These are phyloP conservation scores for Grosmannia serpens DNA, from an alignment of 2,329 filamentous ascomycete genomes.

Conservation along the genomic window DNA sequence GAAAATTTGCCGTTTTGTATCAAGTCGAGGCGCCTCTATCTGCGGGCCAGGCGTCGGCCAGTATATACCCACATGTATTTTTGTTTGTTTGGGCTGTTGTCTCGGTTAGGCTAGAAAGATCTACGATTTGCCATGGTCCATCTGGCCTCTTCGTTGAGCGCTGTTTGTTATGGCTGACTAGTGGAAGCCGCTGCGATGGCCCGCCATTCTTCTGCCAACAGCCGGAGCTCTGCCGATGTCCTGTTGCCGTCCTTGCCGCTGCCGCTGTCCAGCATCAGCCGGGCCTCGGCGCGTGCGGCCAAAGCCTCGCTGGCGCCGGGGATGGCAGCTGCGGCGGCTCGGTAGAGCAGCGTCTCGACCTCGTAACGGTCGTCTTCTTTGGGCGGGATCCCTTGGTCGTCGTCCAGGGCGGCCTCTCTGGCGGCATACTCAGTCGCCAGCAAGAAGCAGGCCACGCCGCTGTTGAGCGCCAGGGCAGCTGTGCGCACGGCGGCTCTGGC, in stretches of 20 bases:
- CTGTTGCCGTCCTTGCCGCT: constrained; percentile 4
- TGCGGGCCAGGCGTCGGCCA: too few species aligned
- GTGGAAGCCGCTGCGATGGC: background rate
- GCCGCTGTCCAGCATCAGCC: constrained; percentile 3
- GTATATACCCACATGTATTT: too few species aligned
- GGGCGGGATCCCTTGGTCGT: background rate
- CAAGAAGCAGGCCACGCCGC: constrained; percentile 14
- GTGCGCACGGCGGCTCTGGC: constrained; percentile 14
- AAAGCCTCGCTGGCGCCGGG: constrained; percentile 11
- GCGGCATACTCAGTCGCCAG: constrained; percentile 17
- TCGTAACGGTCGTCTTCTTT: constrained; percentile 12
- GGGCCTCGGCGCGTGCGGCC: constrained; percentile 6
- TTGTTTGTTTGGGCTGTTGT: too few species aligned
- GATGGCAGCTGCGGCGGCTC: constrained; percentile 21
- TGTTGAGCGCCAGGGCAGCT: constrained; percentile 21
- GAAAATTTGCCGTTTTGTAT: background rate
- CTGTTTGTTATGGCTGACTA: background rate
- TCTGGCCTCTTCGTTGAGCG: too few species aligned
- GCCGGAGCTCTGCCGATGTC: background rate
- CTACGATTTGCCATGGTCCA: too few species aligned
- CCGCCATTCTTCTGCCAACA: background rate
- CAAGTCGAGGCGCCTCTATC: background rate
- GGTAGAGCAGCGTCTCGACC: constrained; percentile 4
- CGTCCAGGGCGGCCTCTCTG: background rate
- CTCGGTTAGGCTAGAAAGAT: too few species aligned